phyloP scores from a whole-genome alignment of 768 basidiomycete species.

The Sutorius australiensis region DNA sequence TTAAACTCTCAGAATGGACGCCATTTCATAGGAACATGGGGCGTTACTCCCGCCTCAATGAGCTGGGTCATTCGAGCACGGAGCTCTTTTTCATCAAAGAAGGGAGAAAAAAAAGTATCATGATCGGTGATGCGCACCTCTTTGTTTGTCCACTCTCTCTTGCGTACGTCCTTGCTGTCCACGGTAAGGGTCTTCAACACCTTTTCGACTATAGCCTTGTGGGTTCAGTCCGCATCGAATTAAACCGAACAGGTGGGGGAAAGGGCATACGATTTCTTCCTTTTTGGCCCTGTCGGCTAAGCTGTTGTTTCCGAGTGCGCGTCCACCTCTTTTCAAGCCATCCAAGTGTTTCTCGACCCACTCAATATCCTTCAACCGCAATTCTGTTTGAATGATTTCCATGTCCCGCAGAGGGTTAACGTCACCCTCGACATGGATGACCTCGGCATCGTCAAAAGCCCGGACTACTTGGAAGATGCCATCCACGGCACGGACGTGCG shows the following conservation, averaged over 20 bases:
- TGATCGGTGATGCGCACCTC: conserved; percentile 58
- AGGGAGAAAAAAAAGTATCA: conserved; percentile 5
- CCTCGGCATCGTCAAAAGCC: conserved; percentile 98
- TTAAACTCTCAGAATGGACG: conserved; percentile 38
- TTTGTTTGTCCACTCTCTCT: conserved; percentile 93
- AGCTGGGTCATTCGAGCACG: conserved; percentile 91
- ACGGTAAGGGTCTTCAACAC: conserved; percentile 72
- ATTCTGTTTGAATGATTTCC: conserved; percentile 93
- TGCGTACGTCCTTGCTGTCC: conserved; percentile 87
- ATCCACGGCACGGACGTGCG: conserved; percentile 96
- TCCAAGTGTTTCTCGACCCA: conserved; percentile 96
- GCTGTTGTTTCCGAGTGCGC: conserved; percentile 67
- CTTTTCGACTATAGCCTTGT: conserved; percentile 81
- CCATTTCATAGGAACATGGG: conserved; percentile 71
- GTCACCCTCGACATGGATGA: conserved; percentile 98
- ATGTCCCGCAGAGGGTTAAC: conserved; percentile 95
- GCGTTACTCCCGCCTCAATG: conserved; percentile 94
- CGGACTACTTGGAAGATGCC: conserved; percentile 99
- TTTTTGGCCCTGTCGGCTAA: conserved; percentile 94
- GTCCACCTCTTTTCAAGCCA: conserved; percentile 64
- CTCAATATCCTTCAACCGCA: conserved; percentile 95
- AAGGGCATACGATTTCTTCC: conserved; percentile 79
- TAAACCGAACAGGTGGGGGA: background rate
- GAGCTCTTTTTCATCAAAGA: conserved; percentile 73
- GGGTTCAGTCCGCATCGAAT: conserved; percentile 13